Evolutionary conservation across 116 monocot genomes (phyloP).

Genomic region (Cymodocea nodosa): DNA sequence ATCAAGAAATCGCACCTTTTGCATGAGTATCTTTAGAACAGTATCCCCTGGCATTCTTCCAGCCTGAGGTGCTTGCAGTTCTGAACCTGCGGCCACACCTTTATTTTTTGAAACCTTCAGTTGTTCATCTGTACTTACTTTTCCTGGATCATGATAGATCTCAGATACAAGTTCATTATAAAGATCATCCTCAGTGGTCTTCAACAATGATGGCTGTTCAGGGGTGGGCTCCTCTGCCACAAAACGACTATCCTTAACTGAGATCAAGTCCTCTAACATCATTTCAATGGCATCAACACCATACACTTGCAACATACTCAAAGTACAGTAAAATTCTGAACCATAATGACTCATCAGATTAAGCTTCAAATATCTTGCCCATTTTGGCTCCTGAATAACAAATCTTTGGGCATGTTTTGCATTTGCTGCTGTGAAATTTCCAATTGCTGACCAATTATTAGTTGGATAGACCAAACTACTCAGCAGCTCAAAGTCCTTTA

Average conservation of each 20-base stretch:
- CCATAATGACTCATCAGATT: slow-evolving; percentile 88
- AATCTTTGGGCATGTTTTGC: slow-evolving; percentile 77
- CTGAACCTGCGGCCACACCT: slow-evolving; percentile 24
- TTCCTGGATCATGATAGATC: background rate
- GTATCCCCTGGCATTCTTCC: slow-evolving; percentile 94
- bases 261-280: slow-evolving; percentile 90
- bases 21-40: slow-evolving; percentile 92
- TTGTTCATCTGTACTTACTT: slow-evolving; percentile 1
- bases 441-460: slow-evolving; percentile 62
- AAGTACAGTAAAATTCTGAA: slow-evolving; percentile 86
- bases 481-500: slow-evolving; percentile 76
- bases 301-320: slow-evolving; percentile 82
- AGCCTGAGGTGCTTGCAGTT: slow-evolving; percentile 33
- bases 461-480: slow-evolving; percentile 83
- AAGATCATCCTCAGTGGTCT: slow-evolving; percentile 11
- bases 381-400: slow-evolving; percentile 64
- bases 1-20: slow-evolving; percentile 85
- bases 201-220: slow-evolving; percentile 22
- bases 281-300: slow-evolving; percentile 97
- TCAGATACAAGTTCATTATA: background rate
- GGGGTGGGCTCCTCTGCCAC: slow-evolving; percentile 29
- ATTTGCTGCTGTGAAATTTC: slow-evolving; percentile 75
- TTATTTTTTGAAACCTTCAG: slow-evolving; percentile 10
- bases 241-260: slow-evolving; percentile 33
- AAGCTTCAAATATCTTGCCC: slow-evolving; percentile 84